Conservation (phyloP, 2,329 filamentous ascomycete species). For the Alternaria postmessia region DNA sequence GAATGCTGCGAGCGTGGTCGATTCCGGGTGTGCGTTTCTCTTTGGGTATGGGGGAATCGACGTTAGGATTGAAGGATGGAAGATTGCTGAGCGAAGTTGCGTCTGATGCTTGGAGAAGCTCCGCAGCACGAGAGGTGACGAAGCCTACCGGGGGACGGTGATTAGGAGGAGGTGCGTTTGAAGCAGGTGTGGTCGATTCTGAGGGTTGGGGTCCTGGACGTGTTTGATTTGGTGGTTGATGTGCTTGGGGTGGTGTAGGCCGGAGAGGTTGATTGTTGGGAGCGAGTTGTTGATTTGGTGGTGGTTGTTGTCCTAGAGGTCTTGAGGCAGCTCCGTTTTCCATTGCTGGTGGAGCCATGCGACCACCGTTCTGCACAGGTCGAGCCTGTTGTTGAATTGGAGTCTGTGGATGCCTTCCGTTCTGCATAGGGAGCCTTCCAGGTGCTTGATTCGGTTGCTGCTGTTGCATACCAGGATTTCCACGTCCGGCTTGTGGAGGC, state of each 20-base stretch:
- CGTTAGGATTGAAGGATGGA: conserved; percentile 58
- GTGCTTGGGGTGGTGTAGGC: conserved; percentile 37
- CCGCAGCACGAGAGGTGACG: conserved; percentile 56
- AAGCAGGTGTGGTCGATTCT: conserved; percentile 15
- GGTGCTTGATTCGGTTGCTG: conserved; percentile 36
- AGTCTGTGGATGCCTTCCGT: conserved; percentile 43
- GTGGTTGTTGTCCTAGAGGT: conserved; percentile 30
- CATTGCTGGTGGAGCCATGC: conserved; percentile 32
- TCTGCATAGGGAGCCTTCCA: conserved; percentile 28
- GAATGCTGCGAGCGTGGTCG: conserved; percentile 80
- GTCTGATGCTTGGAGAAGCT: conserved; percentile 49
- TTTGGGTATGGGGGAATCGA: conserved; percentile 74
- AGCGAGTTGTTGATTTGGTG: conserved; percentile 25
- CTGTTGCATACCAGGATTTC: conserved; percentile 35
- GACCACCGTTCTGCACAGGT: conserved; percentile 30
- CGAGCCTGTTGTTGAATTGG: conserved; percentile 34
- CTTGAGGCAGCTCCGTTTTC: conserved; percentile 32
- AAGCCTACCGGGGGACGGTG: conserved; percentile 53
- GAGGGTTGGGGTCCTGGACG: conserved; percentile 26
- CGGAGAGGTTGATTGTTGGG: conserved; percentile 34
- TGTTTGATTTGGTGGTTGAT: conserved; percentile 24
- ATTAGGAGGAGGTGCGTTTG: conserved; percentile 25
- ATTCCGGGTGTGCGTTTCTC: conserved; percentile 81
- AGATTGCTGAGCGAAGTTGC: conserved; percentile 41
- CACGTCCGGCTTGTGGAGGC: conserved; percentile 33